phyloP scores from a whole-genome alignment of 306 rosid species.

The Vicia sativa region DNA sequence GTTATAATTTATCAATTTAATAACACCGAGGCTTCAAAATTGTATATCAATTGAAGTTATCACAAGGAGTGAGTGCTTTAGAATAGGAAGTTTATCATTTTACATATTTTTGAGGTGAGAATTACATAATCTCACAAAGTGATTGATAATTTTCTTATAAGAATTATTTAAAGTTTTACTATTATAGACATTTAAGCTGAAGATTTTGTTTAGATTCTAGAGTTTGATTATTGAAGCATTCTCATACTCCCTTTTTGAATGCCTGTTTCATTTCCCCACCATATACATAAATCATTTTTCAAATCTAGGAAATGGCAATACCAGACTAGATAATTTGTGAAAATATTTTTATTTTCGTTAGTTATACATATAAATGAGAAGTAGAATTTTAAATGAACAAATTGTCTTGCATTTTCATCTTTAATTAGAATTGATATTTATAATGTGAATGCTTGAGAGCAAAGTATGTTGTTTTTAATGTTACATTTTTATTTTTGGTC shows the following conservation, averaged over 20 bases:
- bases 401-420: background rate
- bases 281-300: background rate
- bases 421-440: too few relatives aligned
- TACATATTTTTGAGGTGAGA: background rate
- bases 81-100: background rate
- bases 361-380: background rate
- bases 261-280: background rate
- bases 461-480: too few relatives aligned
- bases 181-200: background rate
- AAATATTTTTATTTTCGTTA: background rate
- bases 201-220: background rate
- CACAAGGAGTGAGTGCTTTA: background rate
- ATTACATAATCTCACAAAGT: conserved; percentile 16
- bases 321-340: background rate
- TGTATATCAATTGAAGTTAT: conserved; percentile 28
- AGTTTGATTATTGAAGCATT: conserved; percentile 6
- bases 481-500: too few relatives aligned
- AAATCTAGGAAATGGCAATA: background rate
- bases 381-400: background rate
- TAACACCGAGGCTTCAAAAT: conserved; percentile 21
- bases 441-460: too few relatives aligned
- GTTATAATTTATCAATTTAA: conserved; percentile 41
- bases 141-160: conserved; percentile 1
- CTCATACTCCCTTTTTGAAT: background rate
- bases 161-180: conserved; percentile 4